Conservation (phyloP, 2,329 filamentous ascomycete genomes). For the Phialocephala sp. region DNA sequence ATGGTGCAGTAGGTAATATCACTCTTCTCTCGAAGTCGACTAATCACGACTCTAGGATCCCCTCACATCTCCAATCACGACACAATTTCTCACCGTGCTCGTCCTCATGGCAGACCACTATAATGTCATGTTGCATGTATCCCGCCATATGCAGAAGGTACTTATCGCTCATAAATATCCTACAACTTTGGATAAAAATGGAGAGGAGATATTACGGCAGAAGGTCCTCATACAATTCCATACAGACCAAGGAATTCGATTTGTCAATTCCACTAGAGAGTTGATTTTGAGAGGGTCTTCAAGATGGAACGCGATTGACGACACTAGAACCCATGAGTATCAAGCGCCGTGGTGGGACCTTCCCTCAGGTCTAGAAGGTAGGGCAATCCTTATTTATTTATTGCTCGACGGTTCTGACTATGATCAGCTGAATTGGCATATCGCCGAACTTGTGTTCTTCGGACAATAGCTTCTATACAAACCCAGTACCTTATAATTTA, state of each 20-base stretch:
- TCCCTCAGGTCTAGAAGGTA: conserved; percentile 70
- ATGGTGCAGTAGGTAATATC: conserved; percentile 53
- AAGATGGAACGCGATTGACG: conserved; percentile 44
- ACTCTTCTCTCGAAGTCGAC: neutral
- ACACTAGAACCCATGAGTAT: conserved; percentile 41
- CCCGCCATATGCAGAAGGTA: conserved; percentile 56
- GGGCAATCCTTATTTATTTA: neutral
- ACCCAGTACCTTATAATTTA: conserved; percentile 71
- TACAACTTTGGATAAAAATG: conserved; percentile 51
- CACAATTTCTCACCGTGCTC: conserved; percentile 66
- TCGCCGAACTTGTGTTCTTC: conserved; percentile 69
- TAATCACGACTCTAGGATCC: conserved; percentile 31
- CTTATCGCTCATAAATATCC: conserved; percentile 61
- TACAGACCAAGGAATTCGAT: conserved; percentile 64
- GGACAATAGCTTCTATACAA: conserved; percentile 72
- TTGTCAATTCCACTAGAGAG: conserved; percentile 67
- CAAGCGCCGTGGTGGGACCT: conserved; percentile 73
- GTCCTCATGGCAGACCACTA: conserved; percentile 77
- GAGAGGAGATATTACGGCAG: conserved; percentile 71
- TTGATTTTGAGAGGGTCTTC: conserved; percentile 69
- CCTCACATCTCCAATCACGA: conserved; percentile 53
- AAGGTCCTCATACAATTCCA: conserved; percentile 71
- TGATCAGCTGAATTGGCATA: conserved; percentile 66
- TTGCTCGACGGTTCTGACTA: neutral
- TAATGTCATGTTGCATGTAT: conserved; percentile 63